Percentiles rank a stretch among this genome's conserved stretches.
These are phyloP conservation scores for Agastache rugosa DNA, from an alignment of 257 asterid genomes.

Conservation along the genomic window DNA sequence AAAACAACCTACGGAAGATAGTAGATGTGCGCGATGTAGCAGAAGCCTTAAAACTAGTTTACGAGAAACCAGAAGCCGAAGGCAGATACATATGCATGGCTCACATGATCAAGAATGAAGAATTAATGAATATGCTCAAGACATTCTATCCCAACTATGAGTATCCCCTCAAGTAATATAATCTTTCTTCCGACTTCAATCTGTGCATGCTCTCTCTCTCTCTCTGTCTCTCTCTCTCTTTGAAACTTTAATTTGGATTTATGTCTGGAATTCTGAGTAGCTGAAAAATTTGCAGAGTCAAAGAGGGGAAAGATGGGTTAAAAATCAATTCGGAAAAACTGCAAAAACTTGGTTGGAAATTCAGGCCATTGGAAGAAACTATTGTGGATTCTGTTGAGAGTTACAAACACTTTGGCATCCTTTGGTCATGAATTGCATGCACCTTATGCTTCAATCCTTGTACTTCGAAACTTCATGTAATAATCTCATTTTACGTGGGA, in stretches of 20 bases:
- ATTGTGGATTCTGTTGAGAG: conserved; percentile 67
- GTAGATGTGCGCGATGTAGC: conserved; percentile 84
- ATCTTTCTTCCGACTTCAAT: neutral
- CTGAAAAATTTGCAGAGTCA: conserved; percentile 17
- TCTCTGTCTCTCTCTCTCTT: neutral
- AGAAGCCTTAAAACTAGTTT: conserved; percentile 57
- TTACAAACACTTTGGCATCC: conserved; percentile 57
- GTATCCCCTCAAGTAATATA: conserved; percentile 66
- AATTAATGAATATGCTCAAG: conserved; percentile 55
- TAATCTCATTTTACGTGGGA: neutral
- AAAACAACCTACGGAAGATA: conserved; percentile 42
- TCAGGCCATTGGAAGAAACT: conserved; percentile 65
- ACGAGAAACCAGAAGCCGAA: conserved; percentile 71
- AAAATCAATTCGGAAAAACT: conserved; percentile 56
- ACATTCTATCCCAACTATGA: conserved; percentile 56
- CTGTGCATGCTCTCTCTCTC: neutral
- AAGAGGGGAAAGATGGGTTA: conserved; percentile 35
- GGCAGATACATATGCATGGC: conserved; percentile 77
- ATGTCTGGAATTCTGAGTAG: no score
- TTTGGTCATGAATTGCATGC: conserved; percentile 35
- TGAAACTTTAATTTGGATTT: neutral
- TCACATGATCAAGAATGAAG: conserved; percentile 43
- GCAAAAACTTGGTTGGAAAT: conserved; percentile 73
- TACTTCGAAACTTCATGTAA: conserved; percentile 1
- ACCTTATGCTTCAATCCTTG: neutral